A percentile compares a stretch with the other conserved stretches of the same genome.
These are phyloP conservation scores for Tricholoma furcatifolium DNA, from an alignment of 768 basidiomycete species.

Conservation along the genomic window DNA sequence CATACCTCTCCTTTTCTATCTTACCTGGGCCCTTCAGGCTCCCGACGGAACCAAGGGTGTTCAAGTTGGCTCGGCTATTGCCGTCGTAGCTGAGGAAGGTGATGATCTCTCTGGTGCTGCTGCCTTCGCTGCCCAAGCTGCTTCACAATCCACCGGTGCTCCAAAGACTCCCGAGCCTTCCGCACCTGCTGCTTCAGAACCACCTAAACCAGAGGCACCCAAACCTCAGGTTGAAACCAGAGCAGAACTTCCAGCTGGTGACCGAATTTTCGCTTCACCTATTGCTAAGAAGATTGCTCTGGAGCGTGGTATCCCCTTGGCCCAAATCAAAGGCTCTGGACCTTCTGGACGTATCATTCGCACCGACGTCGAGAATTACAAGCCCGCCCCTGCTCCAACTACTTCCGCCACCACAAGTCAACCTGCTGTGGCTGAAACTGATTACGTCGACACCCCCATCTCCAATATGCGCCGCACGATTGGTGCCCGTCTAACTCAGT, in stretches of 20 bases:
- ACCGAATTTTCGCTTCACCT: conserved; percentile 92
- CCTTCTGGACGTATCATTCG: conserved; percentile 93
- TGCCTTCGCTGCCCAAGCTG: conserved; percentile 65
- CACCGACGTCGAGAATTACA: conserved; percentile 92
- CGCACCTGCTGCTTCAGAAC: conserved; percentile 13
- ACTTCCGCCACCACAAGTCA: conserved; percentile 44
- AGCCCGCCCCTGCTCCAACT: conserved; percentile 47
- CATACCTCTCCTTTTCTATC: background rate
- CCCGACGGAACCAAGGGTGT: conserved; percentile 86
- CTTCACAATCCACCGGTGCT: conserved; percentile 41
- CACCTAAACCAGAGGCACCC: conserved; percentile 31
- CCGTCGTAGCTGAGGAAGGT: conserved; percentile 91
- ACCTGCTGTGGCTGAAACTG: conserved; percentile 51
- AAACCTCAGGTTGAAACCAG: conserved; percentile 41
- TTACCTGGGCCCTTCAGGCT: conserved; percentile 43
- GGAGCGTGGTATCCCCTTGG: conserved; percentile 88
- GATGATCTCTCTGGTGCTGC: conserved; percentile 87
- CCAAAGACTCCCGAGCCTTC: conserved; percentile 25
- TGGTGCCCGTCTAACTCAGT: conserved; percentile 85
- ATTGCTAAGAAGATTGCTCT: conserved; percentile 97
- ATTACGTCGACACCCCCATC: conserved; percentile 88
- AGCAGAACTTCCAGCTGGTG: conserved; percentile 59
- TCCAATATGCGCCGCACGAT: conserved; percentile 96
- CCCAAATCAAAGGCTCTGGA: conserved; percentile 89
- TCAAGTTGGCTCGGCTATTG: conserved; percentile 84